Percentiles rank a stretch among this genome's conserved stretches.
These are phyloP conservation scores for Inonotus obliquus DNA, from an alignment of 1,284 basidiomycete genomes.

Conservation along the genomic window DNA sequence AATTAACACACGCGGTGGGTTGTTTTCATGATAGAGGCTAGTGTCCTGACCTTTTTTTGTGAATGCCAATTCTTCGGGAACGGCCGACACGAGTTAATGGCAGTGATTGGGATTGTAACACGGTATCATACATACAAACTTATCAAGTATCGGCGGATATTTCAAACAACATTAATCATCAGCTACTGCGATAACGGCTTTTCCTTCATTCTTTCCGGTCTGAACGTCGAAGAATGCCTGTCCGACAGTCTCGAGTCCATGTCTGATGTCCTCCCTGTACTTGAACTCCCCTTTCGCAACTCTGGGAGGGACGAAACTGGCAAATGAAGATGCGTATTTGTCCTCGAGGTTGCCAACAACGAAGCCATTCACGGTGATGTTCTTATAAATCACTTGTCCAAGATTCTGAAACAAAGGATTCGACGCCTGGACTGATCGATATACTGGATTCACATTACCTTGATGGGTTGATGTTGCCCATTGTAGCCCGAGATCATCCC, in stretches of 20 bases:
- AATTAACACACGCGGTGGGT: too few species aligned
- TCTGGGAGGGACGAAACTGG: conserved; percentile 37
- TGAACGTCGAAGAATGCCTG: conserved; percentile 37
- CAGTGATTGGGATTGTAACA: too few species aligned
- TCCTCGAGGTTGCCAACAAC: conserved; percentile 33
- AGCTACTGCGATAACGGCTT: conserved; percentile 32
- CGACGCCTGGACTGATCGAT: neutral
- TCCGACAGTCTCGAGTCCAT: conserved; percentile 34
- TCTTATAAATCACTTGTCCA: conserved; percentile 37
- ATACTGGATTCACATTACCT: neutral
- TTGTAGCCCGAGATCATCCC: conserved; percentile 7
- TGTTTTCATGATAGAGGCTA: too few species aligned
- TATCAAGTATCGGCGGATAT: too few species aligned
- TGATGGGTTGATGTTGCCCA: neutral
- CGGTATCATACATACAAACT: too few species aligned
- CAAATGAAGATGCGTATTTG: conserved; percentile 27
- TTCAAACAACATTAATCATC: conserved; percentile 20
- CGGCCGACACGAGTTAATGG: too few species aligned
- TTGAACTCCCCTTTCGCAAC: conserved; percentile 42
- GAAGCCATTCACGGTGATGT: conserved; percentile 42
- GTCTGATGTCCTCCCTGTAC: conserved; percentile 36
- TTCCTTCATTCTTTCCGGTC: conserved; percentile 40
- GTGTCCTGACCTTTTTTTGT: too few species aligned
- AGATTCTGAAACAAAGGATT: conserved; percentile 18
- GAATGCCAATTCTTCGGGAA: too few species aligned